Conservation (phyloP, 1,284 basidiomycete species). For the Takashimella tepidaria region DNA sequence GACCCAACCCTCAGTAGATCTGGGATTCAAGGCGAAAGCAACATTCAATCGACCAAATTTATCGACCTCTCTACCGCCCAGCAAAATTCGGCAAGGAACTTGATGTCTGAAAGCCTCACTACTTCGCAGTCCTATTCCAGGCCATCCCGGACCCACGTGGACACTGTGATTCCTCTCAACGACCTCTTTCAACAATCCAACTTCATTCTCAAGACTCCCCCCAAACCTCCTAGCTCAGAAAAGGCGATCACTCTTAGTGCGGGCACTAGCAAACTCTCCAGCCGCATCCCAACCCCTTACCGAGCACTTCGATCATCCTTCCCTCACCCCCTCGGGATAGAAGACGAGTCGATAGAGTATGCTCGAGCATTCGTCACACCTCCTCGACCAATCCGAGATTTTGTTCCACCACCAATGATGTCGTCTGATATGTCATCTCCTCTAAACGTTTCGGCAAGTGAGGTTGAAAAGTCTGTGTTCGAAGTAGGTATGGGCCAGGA, state of each 20-base stretch:
- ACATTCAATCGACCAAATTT: no score
- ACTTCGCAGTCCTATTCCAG: no score
- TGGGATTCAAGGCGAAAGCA: no score
- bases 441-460: background rate
- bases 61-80: no score
- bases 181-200: no score
- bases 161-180: background rate
- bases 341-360: background rate
- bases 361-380: background rate
- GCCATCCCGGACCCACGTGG: no score
- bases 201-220: no score
- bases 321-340: background rate
- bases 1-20: conserved; percentile 8
- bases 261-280: background rate
- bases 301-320: background rate
- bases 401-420: background rate
- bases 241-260: no score
- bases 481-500: background rate
- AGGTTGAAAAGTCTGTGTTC: background rate
- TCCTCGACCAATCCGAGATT: background rate
- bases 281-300: background rate
- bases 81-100: no score
- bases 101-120: no score
- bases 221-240: no score
- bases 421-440: background rate